Evolutionary conservation across 305 asterid species (phyloP).

Genomic region (Fraxinus velutina): DNA sequence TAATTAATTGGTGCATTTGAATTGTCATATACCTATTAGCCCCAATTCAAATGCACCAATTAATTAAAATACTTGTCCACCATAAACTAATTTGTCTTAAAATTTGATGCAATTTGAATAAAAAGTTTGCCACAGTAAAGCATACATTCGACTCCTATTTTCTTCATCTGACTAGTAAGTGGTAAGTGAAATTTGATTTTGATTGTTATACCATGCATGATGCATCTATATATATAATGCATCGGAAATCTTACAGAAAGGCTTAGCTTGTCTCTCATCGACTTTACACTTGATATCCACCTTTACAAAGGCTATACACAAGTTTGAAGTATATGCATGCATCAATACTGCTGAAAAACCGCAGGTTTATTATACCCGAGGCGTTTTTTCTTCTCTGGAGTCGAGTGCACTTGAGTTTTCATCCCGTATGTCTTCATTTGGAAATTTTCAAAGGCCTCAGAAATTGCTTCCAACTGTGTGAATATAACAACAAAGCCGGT

Average conservation of each 20-base stretch:
- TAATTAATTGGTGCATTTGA: too few species aligned
- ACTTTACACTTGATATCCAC: slow-evolving; percentile 9
- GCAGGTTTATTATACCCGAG: slow-evolving; percentile 2
- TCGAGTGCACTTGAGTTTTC: slow-evolving; percentile 77
- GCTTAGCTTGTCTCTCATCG: neutral
- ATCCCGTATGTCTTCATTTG: slow-evolving; percentile 67
- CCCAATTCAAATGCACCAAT: too few species aligned
- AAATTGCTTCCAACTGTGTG: slow-evolving; percentile 68
- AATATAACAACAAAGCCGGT: neutral
- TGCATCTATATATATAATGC: neutral
- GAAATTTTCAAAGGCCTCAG: slow-evolving; percentile 72
- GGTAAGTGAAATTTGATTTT: too few species aligned
- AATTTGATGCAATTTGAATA: too few species aligned
- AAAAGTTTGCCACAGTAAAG: neutral
- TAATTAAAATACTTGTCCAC: too few species aligned
- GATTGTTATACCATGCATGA: neutral
- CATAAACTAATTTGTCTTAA: too few species aligned
- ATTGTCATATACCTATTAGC: too few species aligned
- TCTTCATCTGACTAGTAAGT: neutral
- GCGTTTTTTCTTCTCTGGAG: slow-evolving; percentile 67
- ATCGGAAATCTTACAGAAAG: neutral
- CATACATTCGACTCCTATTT: neutral
- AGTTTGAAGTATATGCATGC: neutral
- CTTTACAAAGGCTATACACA: slow-evolving; percentile 11
- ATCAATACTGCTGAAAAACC: slow-evolving; percentile 19